These are phyloP conservation scores for Dendryphion nanum DNA, from an alignment of 2,329 filamentous ascomycete species.

Conservation along the genomic window DNA sequence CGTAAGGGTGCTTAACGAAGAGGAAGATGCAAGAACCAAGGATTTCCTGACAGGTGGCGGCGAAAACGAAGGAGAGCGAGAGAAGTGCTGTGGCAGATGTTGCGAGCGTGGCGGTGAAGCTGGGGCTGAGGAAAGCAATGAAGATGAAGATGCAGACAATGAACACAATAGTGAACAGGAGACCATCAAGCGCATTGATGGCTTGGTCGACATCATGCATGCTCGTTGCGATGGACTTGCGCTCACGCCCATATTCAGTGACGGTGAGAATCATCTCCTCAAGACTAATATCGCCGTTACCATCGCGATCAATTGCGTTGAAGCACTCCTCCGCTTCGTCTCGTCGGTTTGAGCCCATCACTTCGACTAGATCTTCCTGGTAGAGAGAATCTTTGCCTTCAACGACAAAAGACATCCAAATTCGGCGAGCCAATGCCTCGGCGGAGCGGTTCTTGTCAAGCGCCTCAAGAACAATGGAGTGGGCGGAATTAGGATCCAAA, in stretches of 20 bases:
- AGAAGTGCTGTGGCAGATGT: conserved; percentile 90
- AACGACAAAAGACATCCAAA: conserved; percentile 98
- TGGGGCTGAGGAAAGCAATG: conserved; percentile 83
- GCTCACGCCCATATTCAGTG: conserved; percentile 77
- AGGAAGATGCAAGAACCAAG: conserved; percentile 98
- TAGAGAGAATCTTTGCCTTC: conserved; percentile 81
- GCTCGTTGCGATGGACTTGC: conserved; percentile 85
- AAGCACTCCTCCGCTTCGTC: conserved; percentile 86
- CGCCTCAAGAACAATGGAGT: conserved; percentile 85
- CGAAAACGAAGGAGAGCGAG: conserved; percentile 95
- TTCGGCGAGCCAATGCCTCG: conserved; percentile 87
- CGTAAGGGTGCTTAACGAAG: conserved; percentile 97
- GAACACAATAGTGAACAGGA: conserved; percentile 78
- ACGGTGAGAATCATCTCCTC: conserved; percentile 94
- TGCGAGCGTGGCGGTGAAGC: conserved; percentile 79
- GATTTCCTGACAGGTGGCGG: conserved; percentile 87
- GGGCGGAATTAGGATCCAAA: conserved; percentile 87
- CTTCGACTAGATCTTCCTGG: conserved; percentile 80
- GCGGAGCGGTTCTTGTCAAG: conserved; percentile 80
- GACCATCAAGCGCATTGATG: conserved; percentile 82
- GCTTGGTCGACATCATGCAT: conserved; percentile 98
- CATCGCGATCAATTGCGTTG: conserved; percentile 74
- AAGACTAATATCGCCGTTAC: conserved; percentile 89
- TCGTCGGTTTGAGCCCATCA: conserved; percentile 72
- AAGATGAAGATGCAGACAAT: conserved; percentile 83